Percentiles rank a stretch among this genome's conserved stretches.
These are phyloP conservation scores for Dactylonectria macrodidyma DNA, from an alignment of 2,329 filamentous ascomycete genomes.

Conservation along the genomic window DNA sequence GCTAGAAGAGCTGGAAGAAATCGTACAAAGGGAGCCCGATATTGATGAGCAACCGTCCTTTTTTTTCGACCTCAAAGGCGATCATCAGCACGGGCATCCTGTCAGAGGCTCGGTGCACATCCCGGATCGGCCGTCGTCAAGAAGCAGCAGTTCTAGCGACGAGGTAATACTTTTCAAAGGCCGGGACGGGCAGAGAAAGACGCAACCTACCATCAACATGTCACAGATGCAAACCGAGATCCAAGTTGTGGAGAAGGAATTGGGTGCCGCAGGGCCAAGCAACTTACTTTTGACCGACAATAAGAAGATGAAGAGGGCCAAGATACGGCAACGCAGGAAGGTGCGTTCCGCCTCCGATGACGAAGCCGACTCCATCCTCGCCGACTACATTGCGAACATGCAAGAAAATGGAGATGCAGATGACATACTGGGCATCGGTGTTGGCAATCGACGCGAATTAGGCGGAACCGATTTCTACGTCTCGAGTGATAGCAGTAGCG, in stretches of 20 bases:
- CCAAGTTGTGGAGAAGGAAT: slow-evolving; percentile 46
- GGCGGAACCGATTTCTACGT: slow-evolving; percentile 47
- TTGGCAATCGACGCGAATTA: slow-evolving; percentile 58
- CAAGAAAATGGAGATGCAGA: slow-evolving; percentile 68
- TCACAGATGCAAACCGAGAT: slow-evolving; percentile 53
- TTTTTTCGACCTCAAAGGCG: slow-evolving; percentile 56
- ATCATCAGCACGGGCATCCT: slow-evolving; percentile 31
- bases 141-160: slow-evolving; percentile 67
- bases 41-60: slow-evolving; percentile 45
- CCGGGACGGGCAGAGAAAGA: slow-evolving; percentile 55
- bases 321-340: slow-evolving; percentile 39
- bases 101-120: slow-evolving; percentile 19
- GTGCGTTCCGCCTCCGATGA: slow-evolving; percentile 29
- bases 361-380: slow-evolving; percentile 70
- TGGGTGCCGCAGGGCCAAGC: slow-evolving; percentile 20
- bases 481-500: slow-evolving; percentile 15
- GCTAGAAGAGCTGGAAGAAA: slow-evolving; percentile 41
- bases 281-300: neutral
- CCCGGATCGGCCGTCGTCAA: slow-evolving; percentile 40
- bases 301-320: slow-evolving; percentile 37
- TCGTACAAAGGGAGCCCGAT: slow-evolving; percentile 29
- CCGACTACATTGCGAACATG: slow-evolving; percentile 82
- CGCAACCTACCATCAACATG: slow-evolving; percentile 41
- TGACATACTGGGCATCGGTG: slow-evolving; percentile 73
- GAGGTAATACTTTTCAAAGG: slow-evolving; percentile 79